Conservation (phyloP, 1,284 basidiomycete species). For the Rhizoctonia solani region DNA sequence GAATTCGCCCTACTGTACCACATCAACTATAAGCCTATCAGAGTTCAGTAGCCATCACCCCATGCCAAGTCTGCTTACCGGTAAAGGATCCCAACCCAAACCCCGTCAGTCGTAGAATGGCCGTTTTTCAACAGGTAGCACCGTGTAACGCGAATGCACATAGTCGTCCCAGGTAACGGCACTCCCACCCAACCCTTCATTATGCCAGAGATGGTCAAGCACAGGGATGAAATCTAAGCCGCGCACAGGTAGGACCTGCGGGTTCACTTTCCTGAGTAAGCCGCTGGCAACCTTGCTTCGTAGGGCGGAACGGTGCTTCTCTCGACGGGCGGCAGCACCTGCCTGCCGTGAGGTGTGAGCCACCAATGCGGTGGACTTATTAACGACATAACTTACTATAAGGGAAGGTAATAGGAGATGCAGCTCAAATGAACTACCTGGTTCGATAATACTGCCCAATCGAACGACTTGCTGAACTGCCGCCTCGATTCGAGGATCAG, state of each 20-base stretch:
- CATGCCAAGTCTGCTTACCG: no score
- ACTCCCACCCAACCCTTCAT: neutral
- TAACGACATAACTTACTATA: neutral
- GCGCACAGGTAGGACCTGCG: neutral
- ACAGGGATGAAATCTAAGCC: slow-evolving; percentile 11
- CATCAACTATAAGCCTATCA: no score
- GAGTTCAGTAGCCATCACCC: no score
- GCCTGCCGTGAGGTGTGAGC: neutral
- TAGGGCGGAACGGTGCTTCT: neutral
- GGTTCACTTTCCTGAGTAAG: neutral
- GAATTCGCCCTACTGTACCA: no score
- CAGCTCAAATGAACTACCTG: neutral
- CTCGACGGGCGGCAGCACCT: neutral
- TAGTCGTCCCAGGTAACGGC: slow-evolving; percentile 11
- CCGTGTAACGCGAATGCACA: neutral
- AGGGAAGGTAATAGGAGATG: slow-evolving; percentile 8
- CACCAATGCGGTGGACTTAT: neutral
- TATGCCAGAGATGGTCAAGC: slow-evolving; percentile 8
- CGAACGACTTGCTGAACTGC: neutral
- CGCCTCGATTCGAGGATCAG: neutral
- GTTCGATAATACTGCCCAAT: neutral
- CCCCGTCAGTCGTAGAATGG: no score
- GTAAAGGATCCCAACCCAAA: no score
- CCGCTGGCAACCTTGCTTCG: no score
- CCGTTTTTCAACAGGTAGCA: slow-evolving; percentile 13